phyloP scores from a whole-genome alignment of 2,329 filamentous ascomycete species.

The Nemania serpens region DNA sequence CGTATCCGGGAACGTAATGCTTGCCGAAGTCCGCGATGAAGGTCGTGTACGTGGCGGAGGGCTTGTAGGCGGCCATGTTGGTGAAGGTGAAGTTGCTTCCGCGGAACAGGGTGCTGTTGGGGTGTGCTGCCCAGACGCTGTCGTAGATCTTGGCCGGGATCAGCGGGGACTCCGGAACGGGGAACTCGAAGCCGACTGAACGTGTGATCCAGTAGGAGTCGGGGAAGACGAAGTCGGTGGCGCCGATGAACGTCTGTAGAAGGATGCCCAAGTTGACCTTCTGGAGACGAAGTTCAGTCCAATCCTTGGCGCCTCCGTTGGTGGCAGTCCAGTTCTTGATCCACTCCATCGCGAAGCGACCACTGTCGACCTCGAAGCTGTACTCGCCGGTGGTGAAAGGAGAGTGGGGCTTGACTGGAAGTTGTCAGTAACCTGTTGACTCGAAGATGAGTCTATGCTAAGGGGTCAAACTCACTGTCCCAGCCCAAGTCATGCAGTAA shows the following conservation, averaged over 20 bases:
- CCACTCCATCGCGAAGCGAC: constrained; percentile 27
- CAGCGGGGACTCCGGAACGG: constrained; percentile 11
- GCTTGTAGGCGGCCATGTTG: constrained; percentile 26
- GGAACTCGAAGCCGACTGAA: constrained; percentile 26
- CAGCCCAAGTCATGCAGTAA: constrained; percentile 24
- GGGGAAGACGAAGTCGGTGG: constrained; percentile 17
- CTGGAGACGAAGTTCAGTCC: constrained; percentile 26
- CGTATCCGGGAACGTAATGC: constrained; percentile 20
- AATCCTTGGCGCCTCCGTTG: constrained; percentile 13
- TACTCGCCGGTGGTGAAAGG: constrained; percentile 16
- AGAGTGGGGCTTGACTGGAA: constrained; percentile 23
- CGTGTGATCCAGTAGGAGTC: constrained; percentile 23
- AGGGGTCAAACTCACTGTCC: constrained; percentile 21
- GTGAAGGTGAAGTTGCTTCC: constrained; percentile 27
- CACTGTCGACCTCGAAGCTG: constrained; percentile 23
- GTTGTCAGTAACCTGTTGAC: background rate
- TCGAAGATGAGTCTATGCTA: background rate
- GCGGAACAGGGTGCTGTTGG: constrained; percentile 25
- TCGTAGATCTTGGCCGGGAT: constrained; percentile 21
- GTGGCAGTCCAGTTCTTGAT: constrained; percentile 25
- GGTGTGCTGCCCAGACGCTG: constrained; percentile 21
- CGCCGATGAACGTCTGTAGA: constrained; percentile 24
- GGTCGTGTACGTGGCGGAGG: constrained; percentile 19
- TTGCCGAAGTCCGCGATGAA: constrained; percentile 20
- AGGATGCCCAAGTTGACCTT: constrained; percentile 25